Base-by-base conservation (phyloP, 1,284 basidiomycete species). In the Flammula alnicola region DNA sequence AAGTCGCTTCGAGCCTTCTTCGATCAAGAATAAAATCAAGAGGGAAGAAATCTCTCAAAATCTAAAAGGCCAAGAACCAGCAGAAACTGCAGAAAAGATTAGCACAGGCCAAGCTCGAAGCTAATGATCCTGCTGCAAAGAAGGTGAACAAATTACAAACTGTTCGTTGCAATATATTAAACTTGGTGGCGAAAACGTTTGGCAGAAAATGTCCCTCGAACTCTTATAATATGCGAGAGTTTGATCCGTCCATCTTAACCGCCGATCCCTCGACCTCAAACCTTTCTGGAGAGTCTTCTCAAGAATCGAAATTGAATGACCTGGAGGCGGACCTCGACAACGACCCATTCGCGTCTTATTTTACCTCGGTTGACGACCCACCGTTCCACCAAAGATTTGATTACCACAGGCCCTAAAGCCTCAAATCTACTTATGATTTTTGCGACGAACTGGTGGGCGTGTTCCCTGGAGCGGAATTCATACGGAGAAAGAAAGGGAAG, bases 401-500 rank as follows among this genome's bases (percentile, higher is more conserved):
- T 98, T 49, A 98, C 95, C 0, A 97, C 95, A 1, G 92, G 89
- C 0, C 84, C 87, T n/a, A 89, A 90, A 52, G 89, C 93, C 3
- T 89, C 90, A 12, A 88, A 61, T 68, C 80, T 5, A 95, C 93
- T 0, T 94, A 91, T 61, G 84, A 87, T 14, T 95, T 97, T 68
- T 92, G 92, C 59, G 90, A 95, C 56, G 96, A 99, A 68, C 72
- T 99, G 8, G 88, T 92, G 23, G 89, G 87, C 5, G 77, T 99
- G 30, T 93, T 99, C 63, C 96, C 97, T 22, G 97, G 97, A 4
- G 93, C 93, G 1, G 93, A 99, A 65, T 94, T 97, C 64, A 87
- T 95, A 41, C 83, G 88, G 52, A 76, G 97, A 49, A 91, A 92
- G 63, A 95, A 93, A 67, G 93, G 94, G 1, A 91, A 93, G 58